Base-by-base conservation (phyloP, 176 grass and related monocot species). In the Eleusine indica region DNA sequence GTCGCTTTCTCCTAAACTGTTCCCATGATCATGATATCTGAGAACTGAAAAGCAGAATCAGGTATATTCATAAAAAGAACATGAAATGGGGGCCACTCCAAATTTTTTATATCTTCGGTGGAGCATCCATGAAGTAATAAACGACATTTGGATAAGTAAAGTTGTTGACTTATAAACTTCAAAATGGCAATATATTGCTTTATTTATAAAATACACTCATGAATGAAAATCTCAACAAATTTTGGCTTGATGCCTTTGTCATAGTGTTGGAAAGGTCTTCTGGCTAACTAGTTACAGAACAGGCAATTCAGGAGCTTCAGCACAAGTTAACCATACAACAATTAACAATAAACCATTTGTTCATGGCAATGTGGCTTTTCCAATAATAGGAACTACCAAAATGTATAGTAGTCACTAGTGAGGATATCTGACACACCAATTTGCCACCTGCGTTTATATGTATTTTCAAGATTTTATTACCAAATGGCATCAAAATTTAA, bases 1-100 rank as follows among this genome's bases (percentile, higher is more conserved):
- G 68, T 83, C 77, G 60, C 80, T 81, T 79, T 86, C 69, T 35
- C n/a, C 44, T 58, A 74, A 62, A 74, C 74, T 68, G 49, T 73
- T 86, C 74, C 52, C 4, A 6, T 78, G 74, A 72, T 79, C 60
- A 82, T 67, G 13, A 79, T 32, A 66, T 61, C 85, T 16, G 16
- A 83, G 39, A 77, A 67, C 66, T 72, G 29, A 44, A 68, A 78
- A 82, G 72, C 57, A 38, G 47, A 80, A 61, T 75, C 53, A 25
- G 74, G n/a, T 70, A 60, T 80, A 61, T 76, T 75, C 60, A 63
- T 19, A 48, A 47, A 57, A 46, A 67, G 37, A 68, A 53, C 70
- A 66, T 16, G 79, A 29, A 85, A 80, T 21, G 40, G 15, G 80
- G 51, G 4, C 9, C 65, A 64, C 25, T 70, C 39, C 5, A 70